A percentile compares a stretch with the other conserved stretches of the same genome.
Evolutionary conservation across 1,284 basidiomycete genomes (phyloP).

Genomic region (Amylostereum areolatum): DNA sequence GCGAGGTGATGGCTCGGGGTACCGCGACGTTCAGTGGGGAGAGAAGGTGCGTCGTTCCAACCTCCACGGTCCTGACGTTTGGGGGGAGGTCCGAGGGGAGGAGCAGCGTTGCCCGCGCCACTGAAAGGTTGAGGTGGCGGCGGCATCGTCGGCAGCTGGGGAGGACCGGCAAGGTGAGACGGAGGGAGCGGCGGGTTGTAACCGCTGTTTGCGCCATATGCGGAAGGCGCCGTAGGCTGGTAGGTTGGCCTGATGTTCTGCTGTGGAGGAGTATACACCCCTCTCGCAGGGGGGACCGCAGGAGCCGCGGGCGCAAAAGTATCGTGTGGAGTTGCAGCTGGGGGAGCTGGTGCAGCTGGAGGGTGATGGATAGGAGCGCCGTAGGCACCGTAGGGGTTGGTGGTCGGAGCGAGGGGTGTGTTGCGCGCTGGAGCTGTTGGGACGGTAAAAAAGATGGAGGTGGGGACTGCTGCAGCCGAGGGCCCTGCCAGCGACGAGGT

Average conservation of each 20-base stretch:
- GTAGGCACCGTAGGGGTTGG: slow-evolving; percentile 16
- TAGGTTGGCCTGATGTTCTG: slow-evolving; percentile 15
- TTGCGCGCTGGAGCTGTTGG: slow-evolving; percentile 10
- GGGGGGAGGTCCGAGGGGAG: slow-evolving; percentile 33
- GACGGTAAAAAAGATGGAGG: too few relatives aligned
- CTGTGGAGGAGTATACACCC: slow-evolving; percentile 15
- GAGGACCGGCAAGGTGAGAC: slow-evolving; percentile 18
- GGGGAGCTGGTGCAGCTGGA: slow-evolving; percentile 12
- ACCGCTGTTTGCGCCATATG: slow-evolving; percentile 11
- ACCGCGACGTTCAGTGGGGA: slow-evolving; percentile 42
- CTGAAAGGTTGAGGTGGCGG: slow-evolving; percentile 21
- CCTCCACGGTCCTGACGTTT: slow-evolving; percentile 69
- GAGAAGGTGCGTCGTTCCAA: slow-evolving; percentile 87
- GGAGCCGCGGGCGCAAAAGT: neutral
- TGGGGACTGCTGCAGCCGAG: slow-evolving; percentile 15
- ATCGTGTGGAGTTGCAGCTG: slow-evolving; percentile 5
- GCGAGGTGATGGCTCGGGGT: slow-evolving; percentile 71
- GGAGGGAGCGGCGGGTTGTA: slow-evolving; percentile 20
- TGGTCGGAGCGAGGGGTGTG: slow-evolving; percentile 29
- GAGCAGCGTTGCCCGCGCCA: slow-evolving; percentile 12
- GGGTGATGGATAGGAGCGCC: slow-evolving; percentile 6
- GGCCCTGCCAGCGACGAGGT: slow-evolving; percentile 19
- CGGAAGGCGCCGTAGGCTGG: slow-evolving; percentile 16
- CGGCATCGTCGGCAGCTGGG: slow-evolving; percentile 20
- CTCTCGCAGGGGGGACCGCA: neutral